Conservation (phyloP, 495 filamentous ascomycete genomes). For the Xylaria grammica region DNA sequence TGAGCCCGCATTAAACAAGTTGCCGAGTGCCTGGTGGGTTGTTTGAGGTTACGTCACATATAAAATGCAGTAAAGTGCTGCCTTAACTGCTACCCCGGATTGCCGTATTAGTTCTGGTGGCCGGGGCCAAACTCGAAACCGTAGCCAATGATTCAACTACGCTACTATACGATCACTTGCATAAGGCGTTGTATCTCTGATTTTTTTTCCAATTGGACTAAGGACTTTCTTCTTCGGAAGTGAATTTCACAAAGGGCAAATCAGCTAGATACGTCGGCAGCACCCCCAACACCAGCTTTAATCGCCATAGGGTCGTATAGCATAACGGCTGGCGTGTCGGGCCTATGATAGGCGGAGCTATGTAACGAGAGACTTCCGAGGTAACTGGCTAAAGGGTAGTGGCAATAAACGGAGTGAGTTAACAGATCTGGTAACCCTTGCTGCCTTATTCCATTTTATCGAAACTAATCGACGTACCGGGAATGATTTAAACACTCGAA, state of each 20-base stretch:
- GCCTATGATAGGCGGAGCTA: too few relatives aligned
- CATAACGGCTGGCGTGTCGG: too few relatives aligned
- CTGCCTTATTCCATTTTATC: neutral
- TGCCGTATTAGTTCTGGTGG: neutral
- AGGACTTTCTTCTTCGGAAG: too few relatives aligned
- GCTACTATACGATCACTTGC: neutral
- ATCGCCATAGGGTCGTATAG: too few relatives aligned
- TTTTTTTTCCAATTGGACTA: neutral
- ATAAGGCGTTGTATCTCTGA: neutral
- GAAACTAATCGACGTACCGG: neutral
- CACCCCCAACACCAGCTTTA: too few relatives aligned
- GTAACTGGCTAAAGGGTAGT: too few relatives aligned
- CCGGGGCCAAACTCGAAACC: neutral
- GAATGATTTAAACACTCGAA: neutral
- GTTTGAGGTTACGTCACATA: neutral
- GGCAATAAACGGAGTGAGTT: too few relatives aligned
- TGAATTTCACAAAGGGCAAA: too few relatives aligned
- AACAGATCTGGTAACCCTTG: too few relatives aligned
- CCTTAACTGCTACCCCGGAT: conserved; percentile 2
- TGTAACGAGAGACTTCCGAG: neutral
- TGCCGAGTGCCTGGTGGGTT: neutral
- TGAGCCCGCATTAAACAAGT: neutral
- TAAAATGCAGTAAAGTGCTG: neutral
- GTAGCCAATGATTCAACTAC: neutral
- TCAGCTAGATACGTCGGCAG: too few relatives aligned